Percentiles rank a stretch among this genome's conserved stretches.
These are phyloP conservation scores for Trichoderma erinaceum DNA, from an alignment of 495 filamentous ascomycete species.

Conservation along the genomic window DNA sequence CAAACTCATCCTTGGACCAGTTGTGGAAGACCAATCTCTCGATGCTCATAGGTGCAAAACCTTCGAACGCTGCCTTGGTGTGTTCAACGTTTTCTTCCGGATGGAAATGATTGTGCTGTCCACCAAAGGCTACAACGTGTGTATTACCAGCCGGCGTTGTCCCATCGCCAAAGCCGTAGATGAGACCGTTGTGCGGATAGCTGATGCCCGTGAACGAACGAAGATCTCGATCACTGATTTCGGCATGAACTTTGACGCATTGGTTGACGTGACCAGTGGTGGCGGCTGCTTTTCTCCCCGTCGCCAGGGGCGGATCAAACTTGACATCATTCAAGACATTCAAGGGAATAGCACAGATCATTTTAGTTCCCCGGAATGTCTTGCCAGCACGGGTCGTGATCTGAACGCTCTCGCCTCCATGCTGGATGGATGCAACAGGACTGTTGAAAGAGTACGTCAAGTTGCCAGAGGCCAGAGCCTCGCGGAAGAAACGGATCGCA, in stretches of 20 bases:
- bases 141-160: background rate
- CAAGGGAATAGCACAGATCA: conserved; percentile 2
- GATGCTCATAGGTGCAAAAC: conserved; percentile 1
- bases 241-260: conserved; percentile 10
- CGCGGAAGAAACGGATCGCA: background rate
- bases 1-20: conserved; percentile 7
- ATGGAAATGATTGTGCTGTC: conserved; percentile 1
- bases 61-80: background rate
- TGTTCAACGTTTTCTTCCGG: conserved; percentile 1
- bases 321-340: conserved; percentile 3
- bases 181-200: conserved; percentile 6
- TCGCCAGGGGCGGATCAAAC: background rate
- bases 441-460: conserved; percentile 5
- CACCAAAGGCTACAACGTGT: conserved; percentile 1
- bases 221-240: conserved; percentile 3
- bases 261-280: conserved; percentile 2
- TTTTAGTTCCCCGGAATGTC: background rate
- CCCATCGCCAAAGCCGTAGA: conserved; percentile 1
- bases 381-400: conserved; percentile 1
- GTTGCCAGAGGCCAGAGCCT: conserved; percentile 4
- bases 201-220: conserved; percentile 8
- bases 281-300: conserved; percentile 1
- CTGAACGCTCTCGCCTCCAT: background rate
- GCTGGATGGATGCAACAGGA: background rate
- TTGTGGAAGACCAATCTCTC: conserved; percentile 10